Conservation (phyloP, 2,329 filamentous ascomycete genomes). For the Sporothrix brasiliensis region DNA sequence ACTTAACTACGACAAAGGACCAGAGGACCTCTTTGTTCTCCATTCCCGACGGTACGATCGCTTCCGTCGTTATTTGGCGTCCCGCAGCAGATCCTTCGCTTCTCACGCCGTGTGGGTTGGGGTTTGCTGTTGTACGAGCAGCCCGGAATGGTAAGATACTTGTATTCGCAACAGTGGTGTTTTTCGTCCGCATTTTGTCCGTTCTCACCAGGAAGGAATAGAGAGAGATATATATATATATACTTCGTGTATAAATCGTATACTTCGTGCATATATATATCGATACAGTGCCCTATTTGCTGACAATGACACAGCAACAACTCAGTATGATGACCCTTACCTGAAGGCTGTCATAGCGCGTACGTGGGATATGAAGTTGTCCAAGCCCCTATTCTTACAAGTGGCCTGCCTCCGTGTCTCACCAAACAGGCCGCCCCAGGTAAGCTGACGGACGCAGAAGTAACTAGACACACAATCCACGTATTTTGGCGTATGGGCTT, state of each 20-base stretch:
- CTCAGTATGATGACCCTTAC: too few relatives aligned
- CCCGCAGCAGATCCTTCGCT: neutral
- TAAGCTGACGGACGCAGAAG: neutral
- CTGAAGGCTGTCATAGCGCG: too few relatives aligned
- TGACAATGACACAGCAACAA: neutral
- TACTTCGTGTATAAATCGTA: too few relatives aligned
- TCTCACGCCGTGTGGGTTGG: slow-evolving; percentile 1
- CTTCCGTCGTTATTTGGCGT: neutral
- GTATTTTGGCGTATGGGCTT: too few relatives aligned
- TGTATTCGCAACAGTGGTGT: neutral
- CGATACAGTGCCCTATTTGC: neutral
- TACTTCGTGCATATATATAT: too few relatives aligned
- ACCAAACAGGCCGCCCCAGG: neutral
- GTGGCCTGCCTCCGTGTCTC: neutral
- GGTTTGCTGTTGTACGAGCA: neutral
- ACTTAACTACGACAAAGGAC: too few relatives aligned
- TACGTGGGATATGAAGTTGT: neutral
- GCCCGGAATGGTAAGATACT: neutral
- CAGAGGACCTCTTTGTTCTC: too few relatives aligned
- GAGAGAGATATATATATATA: neutral
- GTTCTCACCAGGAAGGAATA: neutral
- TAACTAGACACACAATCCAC: neutral
- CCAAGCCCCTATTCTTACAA: slow-evolving; percentile 1
- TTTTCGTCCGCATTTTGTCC: neutral
- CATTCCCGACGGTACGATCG: neutral